phyloP scores from a whole-genome alignment of 331 rosid genomes.

The Pyracantha coccinea region DNA sequence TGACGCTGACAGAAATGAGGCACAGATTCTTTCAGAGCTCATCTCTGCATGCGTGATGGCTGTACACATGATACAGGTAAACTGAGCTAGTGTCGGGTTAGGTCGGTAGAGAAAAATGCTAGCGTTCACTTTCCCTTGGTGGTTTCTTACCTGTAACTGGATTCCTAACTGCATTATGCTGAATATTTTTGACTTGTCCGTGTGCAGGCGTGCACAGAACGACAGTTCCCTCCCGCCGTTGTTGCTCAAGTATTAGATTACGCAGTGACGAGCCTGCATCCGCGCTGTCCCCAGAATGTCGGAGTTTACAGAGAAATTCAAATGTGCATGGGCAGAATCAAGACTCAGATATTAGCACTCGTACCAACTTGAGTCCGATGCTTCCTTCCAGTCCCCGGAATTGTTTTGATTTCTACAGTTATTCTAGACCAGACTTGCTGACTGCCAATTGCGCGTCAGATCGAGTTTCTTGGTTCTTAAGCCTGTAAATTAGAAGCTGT shows the following conservation, averaged over 20 bases:
- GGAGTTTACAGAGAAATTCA: constrained; percentile 74
- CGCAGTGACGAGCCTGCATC: constrained; percentile 59
- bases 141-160: neutral
- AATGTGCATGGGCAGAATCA: constrained; percentile 68
- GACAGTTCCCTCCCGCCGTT: constrained; percentile 62
- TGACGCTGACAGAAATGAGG: constrained; percentile 38
- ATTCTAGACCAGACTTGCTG: neutral
- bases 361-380: constrained; percentile 47
- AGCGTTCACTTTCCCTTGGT: neutral
- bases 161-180: neutral
- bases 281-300: constrained; percentile 50
- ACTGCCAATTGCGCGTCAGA: neutral
- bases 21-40: constrained; percentile 55
- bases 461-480: neutral
- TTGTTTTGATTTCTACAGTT: neutral
- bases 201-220: constrained; percentile 64
- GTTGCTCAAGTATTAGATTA: constrained; percentile 70
- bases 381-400: neutral
- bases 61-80: constrained; percentile 75
- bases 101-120: neutral
- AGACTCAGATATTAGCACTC: constrained; percentile 65
- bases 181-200: neutral
- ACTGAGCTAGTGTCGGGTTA: neutral
- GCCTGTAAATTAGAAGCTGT: constrained; percentile 6
- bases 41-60: constrained; percentile 66